Evolutionary conservation across 352 stramenopile species (phyloP).

Genomic region (Pythium aquatile): DNA sequence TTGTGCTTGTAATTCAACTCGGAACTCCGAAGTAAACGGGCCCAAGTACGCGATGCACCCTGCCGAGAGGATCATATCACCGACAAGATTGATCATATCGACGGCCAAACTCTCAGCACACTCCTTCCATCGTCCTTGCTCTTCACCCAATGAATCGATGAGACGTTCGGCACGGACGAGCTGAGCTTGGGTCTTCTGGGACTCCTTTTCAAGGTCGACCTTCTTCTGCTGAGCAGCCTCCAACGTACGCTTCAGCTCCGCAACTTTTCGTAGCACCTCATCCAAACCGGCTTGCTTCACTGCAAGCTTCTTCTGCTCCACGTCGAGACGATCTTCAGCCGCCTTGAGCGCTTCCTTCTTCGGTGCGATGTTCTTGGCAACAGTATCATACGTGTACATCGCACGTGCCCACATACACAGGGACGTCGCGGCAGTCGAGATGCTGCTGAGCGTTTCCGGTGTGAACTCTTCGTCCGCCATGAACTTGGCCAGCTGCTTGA

Average conservation of each 20-base stretch:
- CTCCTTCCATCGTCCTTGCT: constrained; percentile 90
- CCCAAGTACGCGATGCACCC: constrained; percentile 93
- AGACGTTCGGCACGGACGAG: constrained; percentile 88
- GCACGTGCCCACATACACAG: constrained; percentile 94
- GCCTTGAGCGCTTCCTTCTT: constrained; percentile 91
- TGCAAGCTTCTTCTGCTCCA: constrained; percentile 83
- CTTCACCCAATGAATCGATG: constrained; percentile 88
- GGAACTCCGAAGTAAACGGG: constrained; percentile 87
- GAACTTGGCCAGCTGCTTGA: constrained; percentile 89
- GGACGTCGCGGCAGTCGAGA: constrained; percentile 89
- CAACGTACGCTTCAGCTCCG: constrained; percentile 85
- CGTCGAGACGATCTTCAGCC: constrained; percentile 84
- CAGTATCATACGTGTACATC: constrained; percentile 93
- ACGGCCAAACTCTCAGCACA: constrained; percentile 64
- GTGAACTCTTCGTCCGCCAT: constrained; percentile 90
- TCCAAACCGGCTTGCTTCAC: constrained; percentile 87
- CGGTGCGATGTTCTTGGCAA: constrained; percentile 92
- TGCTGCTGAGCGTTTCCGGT: constrained; percentile 86
- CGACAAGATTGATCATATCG: constrained; percentile 91
- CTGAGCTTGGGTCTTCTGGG: constrained; percentile 83
- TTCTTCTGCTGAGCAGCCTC: constrained; percentile 92
- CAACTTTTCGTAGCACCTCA: constrained; percentile 81
- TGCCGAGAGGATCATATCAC: constrained; percentile 91
- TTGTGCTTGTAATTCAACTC: constrained; percentile 75
- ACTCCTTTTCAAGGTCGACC: constrained; percentile 88